A percentile compares a stretch with the other conserved stretches of the same genome.
Evolutionary conservation across 2,329 filamentous ascomycete species (phyloP).

Genomic region (Colletotrichum orchidophilum): DNA sequence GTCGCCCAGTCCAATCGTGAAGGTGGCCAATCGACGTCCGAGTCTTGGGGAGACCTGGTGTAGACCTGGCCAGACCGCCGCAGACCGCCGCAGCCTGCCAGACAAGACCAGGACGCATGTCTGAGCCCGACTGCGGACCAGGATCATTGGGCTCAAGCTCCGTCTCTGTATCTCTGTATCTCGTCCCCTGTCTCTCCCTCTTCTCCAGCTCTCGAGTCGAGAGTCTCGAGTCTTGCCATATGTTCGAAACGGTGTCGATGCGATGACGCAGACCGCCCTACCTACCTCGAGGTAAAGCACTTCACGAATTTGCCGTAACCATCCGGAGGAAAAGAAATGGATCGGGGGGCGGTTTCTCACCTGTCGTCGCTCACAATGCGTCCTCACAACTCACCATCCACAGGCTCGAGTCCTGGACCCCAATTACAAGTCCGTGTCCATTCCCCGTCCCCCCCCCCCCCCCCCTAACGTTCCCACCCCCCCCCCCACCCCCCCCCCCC

Average conservation of each 20-base stretch:
- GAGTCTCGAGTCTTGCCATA: neutral
- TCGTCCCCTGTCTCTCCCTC: neutral
- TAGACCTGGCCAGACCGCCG: constrained; percentile 7
- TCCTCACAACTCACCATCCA: constrained; percentile 9
- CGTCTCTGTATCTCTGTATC: neutral
- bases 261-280: no score
- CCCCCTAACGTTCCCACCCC: no score
- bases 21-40: neutral
- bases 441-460: neutral
- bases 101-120: neutral
- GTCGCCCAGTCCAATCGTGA: neutral
- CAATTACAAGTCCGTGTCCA: neutral
- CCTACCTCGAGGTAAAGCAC: neutral
- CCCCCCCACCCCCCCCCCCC: neutral
- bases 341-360: neutral
- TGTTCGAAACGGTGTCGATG: neutral
- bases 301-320: neutral
- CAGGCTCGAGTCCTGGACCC: constrained; percentile 10
- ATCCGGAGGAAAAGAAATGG: neutral
- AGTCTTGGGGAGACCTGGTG: neutral
- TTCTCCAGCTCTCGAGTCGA: neutral
- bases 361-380: neutral
- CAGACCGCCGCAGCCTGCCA: neutral
- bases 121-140: neutral
- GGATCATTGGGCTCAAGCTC: neutral